Conservation (phyloP, 192 early-diverging fungal genomes). For the Irineochytrium annulatum region DNA sequence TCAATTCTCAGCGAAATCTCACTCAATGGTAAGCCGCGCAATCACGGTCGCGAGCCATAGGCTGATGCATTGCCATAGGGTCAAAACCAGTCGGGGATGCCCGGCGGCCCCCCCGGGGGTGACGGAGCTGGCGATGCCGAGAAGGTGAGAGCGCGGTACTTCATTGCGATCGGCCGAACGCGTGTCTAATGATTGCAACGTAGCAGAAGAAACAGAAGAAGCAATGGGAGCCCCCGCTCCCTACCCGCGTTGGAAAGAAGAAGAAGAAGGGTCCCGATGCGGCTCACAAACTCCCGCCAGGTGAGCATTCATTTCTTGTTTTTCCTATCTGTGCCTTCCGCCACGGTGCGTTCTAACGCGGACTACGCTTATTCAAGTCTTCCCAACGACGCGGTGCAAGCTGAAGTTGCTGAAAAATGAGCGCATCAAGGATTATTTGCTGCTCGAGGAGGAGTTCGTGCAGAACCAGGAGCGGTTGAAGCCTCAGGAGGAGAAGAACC, state of each 20-base stretch:
- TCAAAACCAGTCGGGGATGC: conserved; percentile 78
- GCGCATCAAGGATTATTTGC: conserved; percentile 96
- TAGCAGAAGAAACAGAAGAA: conserved; percentile 79
- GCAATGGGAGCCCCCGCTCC: conserved; percentile 98
- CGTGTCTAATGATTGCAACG: background rate
- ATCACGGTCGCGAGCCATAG: background rate
- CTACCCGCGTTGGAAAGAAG: conserved; percentile 98
- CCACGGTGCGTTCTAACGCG: background rate
- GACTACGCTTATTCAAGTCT: conserved; percentile 62
- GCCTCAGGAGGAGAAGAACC: conserved; percentile 89
- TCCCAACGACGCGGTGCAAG: conserved; percentile 93
- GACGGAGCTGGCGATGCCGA: conserved; percentile 42
- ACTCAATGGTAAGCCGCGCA: too few relatives aligned
- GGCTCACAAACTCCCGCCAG: conserved; percentile 83
- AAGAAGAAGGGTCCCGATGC: conserved; percentile 94
- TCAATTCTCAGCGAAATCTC: too few relatives aligned
- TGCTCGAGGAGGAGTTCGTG: conserved; percentile 99
- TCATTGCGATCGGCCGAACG: background rate
- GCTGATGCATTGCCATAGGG: conserved; percentile 50
- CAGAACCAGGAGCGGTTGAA: conserved; percentile 97
- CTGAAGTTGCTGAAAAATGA: conserved; percentile 97
- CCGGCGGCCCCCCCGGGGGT: conserved; percentile 59
- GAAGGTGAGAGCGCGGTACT: conserved; percentile 8
- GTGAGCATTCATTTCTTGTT: conserved; percentile 47
- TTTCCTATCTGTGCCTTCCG: conserved; percentile 3